Percentiles rank a stretch among this genome's conserved stretches.
Evolutionary conservation across 2,329 filamentous ascomycete species (phyloP).

Genomic region (Chaetomiaceae sp.): DNA sequence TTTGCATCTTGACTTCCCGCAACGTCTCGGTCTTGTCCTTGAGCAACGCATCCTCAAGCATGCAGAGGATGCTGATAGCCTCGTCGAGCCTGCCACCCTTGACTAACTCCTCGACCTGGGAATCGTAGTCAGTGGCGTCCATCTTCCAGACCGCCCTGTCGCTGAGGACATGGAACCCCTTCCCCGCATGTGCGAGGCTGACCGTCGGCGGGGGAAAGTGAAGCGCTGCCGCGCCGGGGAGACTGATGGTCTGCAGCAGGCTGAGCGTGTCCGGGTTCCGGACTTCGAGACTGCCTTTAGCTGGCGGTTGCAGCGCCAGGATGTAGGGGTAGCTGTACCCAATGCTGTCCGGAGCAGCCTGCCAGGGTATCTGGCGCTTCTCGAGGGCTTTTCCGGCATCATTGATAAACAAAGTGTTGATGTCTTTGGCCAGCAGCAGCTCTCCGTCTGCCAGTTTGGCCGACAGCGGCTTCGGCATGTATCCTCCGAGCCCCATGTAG

Average conservation of each 20-base stretch:
- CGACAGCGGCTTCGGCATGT: constrained; percentile 84
- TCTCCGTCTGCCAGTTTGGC: constrained; percentile 77
- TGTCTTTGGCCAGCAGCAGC: constrained; percentile 92
- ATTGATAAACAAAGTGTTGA: constrained; percentile 90
- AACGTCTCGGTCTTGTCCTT: constrained; percentile 75
- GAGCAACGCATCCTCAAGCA: constrained; percentile 89
- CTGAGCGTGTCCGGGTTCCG: constrained; percentile 88
- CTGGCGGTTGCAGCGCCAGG: constrained; percentile 74
- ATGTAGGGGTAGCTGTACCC: constrained; percentile 98
- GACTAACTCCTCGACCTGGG: constrained; percentile 79
- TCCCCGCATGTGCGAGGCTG: constrained; percentile 91
- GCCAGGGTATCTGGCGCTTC: constrained; percentile 89
- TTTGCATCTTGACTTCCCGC: constrained; percentile 83
- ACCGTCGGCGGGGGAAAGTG: constrained; percentile 91
- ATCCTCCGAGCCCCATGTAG: constrained; percentile 90
- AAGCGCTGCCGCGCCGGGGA: constrained; percentile 77
- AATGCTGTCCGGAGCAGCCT: constrained; percentile 77
- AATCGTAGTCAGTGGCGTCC: constrained; percentile 86
- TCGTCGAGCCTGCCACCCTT: constrained; percentile 75
- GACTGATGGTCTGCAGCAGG: constrained; percentile 76
- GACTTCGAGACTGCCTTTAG: constrained; percentile 82
- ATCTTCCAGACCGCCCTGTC: constrained; percentile 94
- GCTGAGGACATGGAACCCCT: constrained; percentile 90
- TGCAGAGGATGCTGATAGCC: constrained; percentile 79
- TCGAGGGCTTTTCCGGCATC: constrained; percentile 75